Base-by-base conservation (phyloP, 768 basidiomycete species). In the Tulasnella calospora region DNA sequence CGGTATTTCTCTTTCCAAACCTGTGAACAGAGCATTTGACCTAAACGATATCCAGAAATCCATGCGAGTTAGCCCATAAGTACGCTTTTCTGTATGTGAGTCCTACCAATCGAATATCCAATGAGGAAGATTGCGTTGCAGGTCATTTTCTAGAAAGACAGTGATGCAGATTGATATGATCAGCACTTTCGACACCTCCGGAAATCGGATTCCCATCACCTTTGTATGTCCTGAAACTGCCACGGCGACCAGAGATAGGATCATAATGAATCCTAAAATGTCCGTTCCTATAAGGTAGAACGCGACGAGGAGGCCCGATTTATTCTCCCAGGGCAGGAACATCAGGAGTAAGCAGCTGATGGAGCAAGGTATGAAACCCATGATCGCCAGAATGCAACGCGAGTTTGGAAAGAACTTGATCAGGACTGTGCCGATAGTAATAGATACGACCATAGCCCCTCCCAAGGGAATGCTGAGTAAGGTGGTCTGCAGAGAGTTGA, bases 1-100 rank as follows among this genome's bases (percentile, higher is more conserved):
- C 61, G 33, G 61, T 80, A 80, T 70, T 79, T 61, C 41, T 61
- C 9, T 47, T 79, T 79, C 79, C 79, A 79, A 76, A 79, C 77
- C 71, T 79, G 79, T 3, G 79, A 71, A 67, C 44, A 77, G 23
- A 79, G 76, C 57, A 77, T 79, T 51, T 79, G 79, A n/a, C 79
- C 79, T 46, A 46, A 51, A 7, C 23, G 7, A 1, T 3, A 19
- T 23, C 5, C n/a, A n/a, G n/a, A n/a, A n/a, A n/a, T n/a, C n/a
- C n/a, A n/a, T n/a, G n/a, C n/a, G n/a, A 51, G n/a, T 51, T 9
- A 51, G 51, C 21, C 4, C 41, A n/a, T n/a, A 23, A 10, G 7
- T 51, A 23, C 1, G 8, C 23, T 5, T 23, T n/a, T 23, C n/a
- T n/a, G n/a, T n/a, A n/a, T n/a, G n/a, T n/a, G n/a, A n/a, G 51